These are phyloP conservation scores for Hypholoma fasciculare DNA, from an alignment of 768 basidiomycete species.

Conservation along the genomic window DNA sequence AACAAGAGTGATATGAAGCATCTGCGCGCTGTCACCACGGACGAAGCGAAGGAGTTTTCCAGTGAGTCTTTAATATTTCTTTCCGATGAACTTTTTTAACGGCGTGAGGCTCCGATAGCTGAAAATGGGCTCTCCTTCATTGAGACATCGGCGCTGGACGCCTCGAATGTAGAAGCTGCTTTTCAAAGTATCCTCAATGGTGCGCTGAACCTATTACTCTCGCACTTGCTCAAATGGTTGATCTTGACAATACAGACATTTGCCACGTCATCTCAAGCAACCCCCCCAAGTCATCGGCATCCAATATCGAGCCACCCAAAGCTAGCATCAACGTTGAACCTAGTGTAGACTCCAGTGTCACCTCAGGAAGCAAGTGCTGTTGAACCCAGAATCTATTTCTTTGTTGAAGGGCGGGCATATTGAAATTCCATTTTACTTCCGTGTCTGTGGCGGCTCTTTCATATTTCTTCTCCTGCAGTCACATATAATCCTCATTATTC, in stretches of 20 bases:
- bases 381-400: constrained; percentile 22
- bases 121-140: constrained; percentile 94
- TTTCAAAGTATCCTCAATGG: constrained; percentile 97
- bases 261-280: constrained; percentile 97
- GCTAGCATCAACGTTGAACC: constrained; percentile 85
- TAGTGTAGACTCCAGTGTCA: constrained; percentile 60
- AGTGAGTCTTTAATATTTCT: constrained; percentile 46
- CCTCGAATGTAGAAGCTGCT: constrained; percentile 95
- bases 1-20: constrained; percentile 99
- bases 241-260: constrained; percentile 64
- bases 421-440: no score
- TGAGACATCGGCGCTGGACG: constrained; percentile 99
- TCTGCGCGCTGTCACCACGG: constrained; percentile 92
- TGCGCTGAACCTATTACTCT: constrained; percentile 32
- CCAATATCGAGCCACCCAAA: constrained; percentile 78
- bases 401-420: no score
- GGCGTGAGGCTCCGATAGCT: constrained; percentile 40
- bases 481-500: no score
- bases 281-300: constrained; percentile 82
- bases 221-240: background rate
- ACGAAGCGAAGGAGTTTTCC: constrained; percentile 92
- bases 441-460: no score
- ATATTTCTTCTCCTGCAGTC: no score
- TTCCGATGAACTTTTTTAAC: background rate
- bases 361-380: constrained; percentile 65